Evolutionary conservation across 805 yeast genomes (phyloP).

Genomic region (Isabelozyma heimii): DNA sequence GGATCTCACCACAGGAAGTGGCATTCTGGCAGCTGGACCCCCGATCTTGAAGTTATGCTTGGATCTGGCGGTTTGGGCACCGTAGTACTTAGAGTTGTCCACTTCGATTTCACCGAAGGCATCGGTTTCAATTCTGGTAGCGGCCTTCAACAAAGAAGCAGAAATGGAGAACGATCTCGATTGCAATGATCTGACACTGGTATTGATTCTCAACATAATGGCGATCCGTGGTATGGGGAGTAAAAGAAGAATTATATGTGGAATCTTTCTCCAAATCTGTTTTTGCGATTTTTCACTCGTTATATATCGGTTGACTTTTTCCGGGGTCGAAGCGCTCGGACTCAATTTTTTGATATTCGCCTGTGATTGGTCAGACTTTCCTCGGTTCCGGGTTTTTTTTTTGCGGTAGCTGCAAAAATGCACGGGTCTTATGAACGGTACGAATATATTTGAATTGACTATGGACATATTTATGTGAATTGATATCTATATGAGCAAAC

Average conservation of each 20-base stretch:
- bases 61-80: constrained; percentile 97
- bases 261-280: neutral
- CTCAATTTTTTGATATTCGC: neutral
- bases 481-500: too few species aligned
- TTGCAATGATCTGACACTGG: constrained; percentile 2
- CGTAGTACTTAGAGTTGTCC: constrained; percentile 86
- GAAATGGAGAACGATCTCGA: constrained; percentile 29
- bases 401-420: neutral
- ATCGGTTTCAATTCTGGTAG: constrained; percentile 77
- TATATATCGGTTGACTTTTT: neutral
- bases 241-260: neutral
- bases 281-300: neutral
- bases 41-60: constrained; percentile 94
- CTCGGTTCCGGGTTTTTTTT: too few species aligned
- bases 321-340: constrained; percentile 1
- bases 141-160: constrained; percentile 14
- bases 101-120: constrained; percentile 98
- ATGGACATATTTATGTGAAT: too few species aligned
- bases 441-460: neutral
- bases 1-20: constrained; percentile 85
- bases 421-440: neutral
- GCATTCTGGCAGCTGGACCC: constrained; percentile 86
- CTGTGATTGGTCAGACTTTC: constrained; percentile 2
- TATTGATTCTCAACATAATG: neutral
- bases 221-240: neutral